These are phyloP conservation scores for Populus hybrid DNA, from an alignment of 441 rosid species.

Conservation along the genomic window DNA sequence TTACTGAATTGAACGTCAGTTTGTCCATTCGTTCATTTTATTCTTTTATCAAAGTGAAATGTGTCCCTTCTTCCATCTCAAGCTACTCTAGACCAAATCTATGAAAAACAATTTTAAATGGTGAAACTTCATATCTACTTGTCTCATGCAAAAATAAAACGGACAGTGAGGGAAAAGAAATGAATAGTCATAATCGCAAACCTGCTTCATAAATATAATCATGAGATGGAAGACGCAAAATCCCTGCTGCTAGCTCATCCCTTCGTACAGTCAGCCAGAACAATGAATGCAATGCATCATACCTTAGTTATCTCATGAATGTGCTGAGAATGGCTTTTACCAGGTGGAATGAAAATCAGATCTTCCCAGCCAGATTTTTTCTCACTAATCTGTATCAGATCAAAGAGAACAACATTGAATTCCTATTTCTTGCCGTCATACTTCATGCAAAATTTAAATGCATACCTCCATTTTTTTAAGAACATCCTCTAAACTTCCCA, in stretches of 20 bases:
- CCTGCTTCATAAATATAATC: slow-evolving; percentile 5
- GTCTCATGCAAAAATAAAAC: not conserved
- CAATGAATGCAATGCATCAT: slow-evolving; percentile 22
- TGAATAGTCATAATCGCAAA: slow-evolving; percentile 5
- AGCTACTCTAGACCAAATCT: slow-evolving; percentile 16
- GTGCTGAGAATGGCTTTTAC: slow-evolving; percentile 82
- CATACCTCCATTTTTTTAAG: slow-evolving; percentile 85
- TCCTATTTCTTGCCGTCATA: not conserved
- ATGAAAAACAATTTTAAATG: not conserved
- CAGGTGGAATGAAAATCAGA: slow-evolving; percentile 86
- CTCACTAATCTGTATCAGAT: slow-evolving; percentile 55
- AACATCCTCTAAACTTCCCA: slow-evolving; percentile 87
- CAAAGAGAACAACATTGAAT: slow-evolving; percentile 9
- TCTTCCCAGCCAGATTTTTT: slow-evolving; percentile 90
- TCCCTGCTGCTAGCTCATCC: slow-evolving; percentile 16
- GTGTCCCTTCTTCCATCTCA: slow-evolving; percentile 14
- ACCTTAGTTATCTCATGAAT: slow-evolving; percentile 55
- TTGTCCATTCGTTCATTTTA: slow-evolving; percentile 6
- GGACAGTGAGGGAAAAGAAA: not conserved
- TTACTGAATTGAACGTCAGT: slow-evolving; percentile 9
- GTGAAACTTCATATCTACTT: not conserved
- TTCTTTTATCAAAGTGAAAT: not conserved
- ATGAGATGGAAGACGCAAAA: not conserved
- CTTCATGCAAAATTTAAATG: not conserved
- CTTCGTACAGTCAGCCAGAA: slow-evolving; percentile 13